These are phyloP conservation scores for Aspergillus steynii DNA, from an alignment of 495 filamentous ascomycete species.

Conservation along the genomic window DNA sequence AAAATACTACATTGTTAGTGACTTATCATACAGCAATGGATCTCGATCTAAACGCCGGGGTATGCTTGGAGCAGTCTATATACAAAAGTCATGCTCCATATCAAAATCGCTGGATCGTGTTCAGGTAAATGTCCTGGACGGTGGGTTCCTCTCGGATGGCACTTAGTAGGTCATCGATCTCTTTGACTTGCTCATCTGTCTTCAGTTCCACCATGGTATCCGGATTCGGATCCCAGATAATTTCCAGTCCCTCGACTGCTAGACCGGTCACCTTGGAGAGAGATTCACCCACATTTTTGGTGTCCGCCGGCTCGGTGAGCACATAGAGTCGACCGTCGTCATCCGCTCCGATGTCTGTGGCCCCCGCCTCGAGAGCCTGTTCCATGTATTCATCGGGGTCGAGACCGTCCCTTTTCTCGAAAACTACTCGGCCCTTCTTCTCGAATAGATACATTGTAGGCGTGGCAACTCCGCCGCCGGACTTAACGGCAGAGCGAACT, in stretches of 20 bases:
- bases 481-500: conserved; percentile 66
- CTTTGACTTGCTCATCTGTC: conserved; percentile 51
- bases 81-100: not conserved
- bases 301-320: conserved; percentile 71
- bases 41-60: not conserved
- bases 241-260: conserved; percentile 67
- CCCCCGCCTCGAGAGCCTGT: conserved; percentile 80
- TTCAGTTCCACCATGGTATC: conserved; percentile 68
- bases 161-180: conserved; percentile 45
- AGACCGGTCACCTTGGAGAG: conserved; percentile 60
- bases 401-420: conserved; percentile 62
- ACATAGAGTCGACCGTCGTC: conserved; percentile 69
- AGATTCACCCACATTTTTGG: conserved; percentile 61
- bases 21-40: not conserved
- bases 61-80: not conserved
- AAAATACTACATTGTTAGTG: not conserved
- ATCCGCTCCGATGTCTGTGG: conserved; percentile 74
- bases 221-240: conserved; percentile 81
- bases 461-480: conserved; percentile 63
- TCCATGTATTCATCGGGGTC: conserved; percentile 78
- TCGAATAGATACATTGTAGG: conserved; percentile 83
- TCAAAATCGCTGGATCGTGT: conserved; percentile 43
- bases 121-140: conserved; percentile 69
- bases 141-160: conserved; percentile 58
- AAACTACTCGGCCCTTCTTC: conserved; percentile 68